Evolutionary conservation across 495 filamentous ascomycete species (phyloP).

Genomic region (Aspergillus olivimuriae): DNA sequence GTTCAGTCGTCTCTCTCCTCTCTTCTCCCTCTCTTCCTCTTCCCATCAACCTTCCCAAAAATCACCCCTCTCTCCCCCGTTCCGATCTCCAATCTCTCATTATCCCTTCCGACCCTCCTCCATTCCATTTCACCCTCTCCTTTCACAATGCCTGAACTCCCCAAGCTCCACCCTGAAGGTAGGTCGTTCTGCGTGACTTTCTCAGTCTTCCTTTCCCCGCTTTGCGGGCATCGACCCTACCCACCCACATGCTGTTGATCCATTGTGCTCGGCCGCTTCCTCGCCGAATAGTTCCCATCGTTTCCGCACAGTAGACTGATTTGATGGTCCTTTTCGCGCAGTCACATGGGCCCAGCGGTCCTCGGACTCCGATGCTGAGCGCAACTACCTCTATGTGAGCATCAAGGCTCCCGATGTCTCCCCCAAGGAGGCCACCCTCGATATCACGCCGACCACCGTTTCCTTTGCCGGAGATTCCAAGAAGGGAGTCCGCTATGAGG

Average conservation of each 20-base stretch:
- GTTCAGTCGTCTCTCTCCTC: constrained; percentile 7
- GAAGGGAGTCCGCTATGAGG: constrained; percentile 75
- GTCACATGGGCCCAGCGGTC: constrained; percentile 99
- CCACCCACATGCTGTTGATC: not conserved
- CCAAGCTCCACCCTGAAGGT: constrained; percentile 36
- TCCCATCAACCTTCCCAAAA: not conserved
- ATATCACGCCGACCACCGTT: constrained; percentile 70
- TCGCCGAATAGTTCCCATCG: not conserved
- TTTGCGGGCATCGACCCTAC: constrained; percentile 6
- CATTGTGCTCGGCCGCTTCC: not conserved
- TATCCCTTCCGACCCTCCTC: not conserved
- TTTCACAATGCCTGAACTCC: constrained; percentile 25
- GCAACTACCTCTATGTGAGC: constrained; percentile 90
- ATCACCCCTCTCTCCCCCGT: not conserved
- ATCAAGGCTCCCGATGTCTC: constrained; percentile 81
- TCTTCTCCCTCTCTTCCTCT: constrained; percentile 8
- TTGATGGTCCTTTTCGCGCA: constrained; percentile 30
- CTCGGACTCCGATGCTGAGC: constrained; percentile 65
- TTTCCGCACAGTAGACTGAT: constrained; percentile 13
- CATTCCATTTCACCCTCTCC: not conserved
- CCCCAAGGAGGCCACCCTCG: constrained; percentile 60
- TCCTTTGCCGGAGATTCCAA: constrained; percentile 75
- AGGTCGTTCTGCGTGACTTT: constrained; percentile 23
- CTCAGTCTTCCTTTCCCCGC: constrained; percentile 31
- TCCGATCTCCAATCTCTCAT: not conserved